Base-by-base conservation (phyloP, 352 stramenopile genomes). In the Phytophthora citrophthora region DNA sequence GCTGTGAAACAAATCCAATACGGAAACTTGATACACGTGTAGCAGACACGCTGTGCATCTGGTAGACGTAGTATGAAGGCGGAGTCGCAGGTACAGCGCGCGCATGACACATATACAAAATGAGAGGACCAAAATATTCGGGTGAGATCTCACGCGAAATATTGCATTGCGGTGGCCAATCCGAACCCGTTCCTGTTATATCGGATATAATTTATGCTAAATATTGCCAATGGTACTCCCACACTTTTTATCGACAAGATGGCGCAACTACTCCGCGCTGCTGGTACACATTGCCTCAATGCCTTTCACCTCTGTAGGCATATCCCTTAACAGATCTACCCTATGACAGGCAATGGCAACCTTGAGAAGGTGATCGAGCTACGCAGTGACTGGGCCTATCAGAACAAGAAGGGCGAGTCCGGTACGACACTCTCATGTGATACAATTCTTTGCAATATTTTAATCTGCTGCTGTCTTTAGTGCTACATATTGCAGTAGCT, bases 401-500 rank as follows among this genome's bases (percentile, higher is more conserved):
- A 93, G 69, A 93, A 93, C 74, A 93, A 93, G 65, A 93, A 91
- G 72, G 85, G 85, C 49, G 82, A 91, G 51, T 90, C 82, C 3
- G 85, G 85, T 93, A 64, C 27, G 66, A 3, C 41, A 47, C 3
- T 45, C 1, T 4, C 44, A 43, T 54, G 29, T 18, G 47, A 44
- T 43, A 32, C 32, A 32, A 26, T 38, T 56, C 13, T 5, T n/a
- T 34, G 9, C 26, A 9, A 11, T 27, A 24, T 9, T 9, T 31
- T 52, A 40, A 23, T 18, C 11, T 57, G 18, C 27, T 59, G 4
- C 13, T 49, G 13, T 15, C 5, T 32, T 20, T 29, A 93, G 85
- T 76, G 8, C 74, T 93, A 32, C 85, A 93, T 53, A 70, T 91
- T 40, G 85, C 85, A 10, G 82, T 93, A 31, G 64, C 82, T 10